Conservation (phyloP, 352 stramenopile genomes). For the Globisporangium canariense region DNA sequence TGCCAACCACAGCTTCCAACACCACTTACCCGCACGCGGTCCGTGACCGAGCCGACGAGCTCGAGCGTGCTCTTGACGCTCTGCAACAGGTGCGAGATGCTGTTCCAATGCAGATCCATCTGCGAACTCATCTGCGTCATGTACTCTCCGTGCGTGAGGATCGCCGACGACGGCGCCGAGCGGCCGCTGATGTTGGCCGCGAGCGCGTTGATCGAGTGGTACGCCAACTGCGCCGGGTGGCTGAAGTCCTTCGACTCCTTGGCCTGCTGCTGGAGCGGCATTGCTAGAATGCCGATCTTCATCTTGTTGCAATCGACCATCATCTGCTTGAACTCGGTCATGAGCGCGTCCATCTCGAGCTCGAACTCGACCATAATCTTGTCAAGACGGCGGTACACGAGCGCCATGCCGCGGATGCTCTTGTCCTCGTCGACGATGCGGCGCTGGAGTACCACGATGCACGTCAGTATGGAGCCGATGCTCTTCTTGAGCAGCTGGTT, state of each 20-base stretch:
- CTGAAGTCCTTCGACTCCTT: constrained; percentile 62
- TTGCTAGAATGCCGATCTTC: constrained; percentile 73
- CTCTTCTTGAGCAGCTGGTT: constrained; percentile 73
- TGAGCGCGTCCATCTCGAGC: constrained; percentile 57
- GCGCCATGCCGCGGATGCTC: constrained; percentile 68
- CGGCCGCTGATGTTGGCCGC: constrained; percentile 61
- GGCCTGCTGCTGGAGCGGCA: constrained; percentile 60
- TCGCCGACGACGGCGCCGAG: constrained; percentile 56
- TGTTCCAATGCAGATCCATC: constrained; percentile 86
- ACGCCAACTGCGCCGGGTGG: constrained; percentile 63
- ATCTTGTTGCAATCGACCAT: constrained; percentile 79
- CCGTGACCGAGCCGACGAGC: constrained; percentile 51
- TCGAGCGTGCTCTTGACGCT: constrained; percentile 75
- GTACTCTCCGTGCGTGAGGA: constrained; percentile 82
- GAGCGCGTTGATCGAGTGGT: constrained; percentile 83
- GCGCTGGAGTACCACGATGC: constrained; percentile 67
- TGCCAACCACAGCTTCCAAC: neutral
- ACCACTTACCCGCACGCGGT: constrained; percentile 58
- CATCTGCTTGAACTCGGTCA: constrained; percentile 71
- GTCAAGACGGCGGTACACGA: constrained; percentile 71
- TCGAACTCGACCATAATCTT: constrained; percentile 59
- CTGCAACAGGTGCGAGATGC: constrained; percentile 76
- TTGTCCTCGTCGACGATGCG: constrained; percentile 78
- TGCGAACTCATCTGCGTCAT: constrained; percentile 86
- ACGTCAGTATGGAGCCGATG: constrained; percentile 66